phyloP scores from a whole-genome alignment of 163 green algal species.

The Scenedesmus sp. region DNA sequence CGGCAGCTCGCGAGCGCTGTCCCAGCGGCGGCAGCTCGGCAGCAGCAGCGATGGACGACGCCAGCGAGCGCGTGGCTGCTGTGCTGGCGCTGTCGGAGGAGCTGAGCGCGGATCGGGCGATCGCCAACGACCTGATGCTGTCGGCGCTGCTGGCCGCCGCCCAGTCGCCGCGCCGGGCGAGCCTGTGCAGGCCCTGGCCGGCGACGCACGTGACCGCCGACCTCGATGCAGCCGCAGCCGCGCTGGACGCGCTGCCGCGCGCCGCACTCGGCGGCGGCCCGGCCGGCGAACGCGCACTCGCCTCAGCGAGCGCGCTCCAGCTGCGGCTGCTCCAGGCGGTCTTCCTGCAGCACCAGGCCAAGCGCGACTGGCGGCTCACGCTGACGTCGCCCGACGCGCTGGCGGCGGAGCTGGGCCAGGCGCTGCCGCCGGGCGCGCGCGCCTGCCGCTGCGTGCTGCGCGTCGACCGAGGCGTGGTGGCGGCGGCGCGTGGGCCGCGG shows the following conservation, averaged over 20 bases:
- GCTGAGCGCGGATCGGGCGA: too few species aligned
- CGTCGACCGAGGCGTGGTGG: neutral
- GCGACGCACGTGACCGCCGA: neutral
- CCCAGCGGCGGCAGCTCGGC: too few species aligned
- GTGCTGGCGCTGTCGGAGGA: too few species aligned
- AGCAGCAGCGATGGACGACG: too few species aligned
- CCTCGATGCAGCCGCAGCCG: neutral
- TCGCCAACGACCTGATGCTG: neutral
- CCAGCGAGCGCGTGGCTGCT: too few species aligned
- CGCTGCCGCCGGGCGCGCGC: neutral
- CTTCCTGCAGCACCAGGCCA: neutral
- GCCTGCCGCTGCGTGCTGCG: slow-evolving; percentile 22
- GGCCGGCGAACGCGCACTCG: neutral
- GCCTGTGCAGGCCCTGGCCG: slow-evolving; percentile 19
- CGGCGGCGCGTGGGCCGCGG: neutral
- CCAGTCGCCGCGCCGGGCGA: neutral
- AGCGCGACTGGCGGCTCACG: neutral
- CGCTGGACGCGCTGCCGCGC: slow-evolving; percentile 3
- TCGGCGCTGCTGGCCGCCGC: slow-evolving; percentile 17
- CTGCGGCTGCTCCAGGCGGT: slow-evolving; percentile 25
- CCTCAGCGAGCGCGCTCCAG: neutral
- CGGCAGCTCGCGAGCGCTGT: neutral
- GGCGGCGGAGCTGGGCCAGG: too few species aligned
- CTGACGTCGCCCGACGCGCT: neutral
- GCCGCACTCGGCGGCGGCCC: neutral